Conservation (phyloP, 1,284 basidiomycete genomes). For the Cutaneotrichosporon cutaneum region DNA sequence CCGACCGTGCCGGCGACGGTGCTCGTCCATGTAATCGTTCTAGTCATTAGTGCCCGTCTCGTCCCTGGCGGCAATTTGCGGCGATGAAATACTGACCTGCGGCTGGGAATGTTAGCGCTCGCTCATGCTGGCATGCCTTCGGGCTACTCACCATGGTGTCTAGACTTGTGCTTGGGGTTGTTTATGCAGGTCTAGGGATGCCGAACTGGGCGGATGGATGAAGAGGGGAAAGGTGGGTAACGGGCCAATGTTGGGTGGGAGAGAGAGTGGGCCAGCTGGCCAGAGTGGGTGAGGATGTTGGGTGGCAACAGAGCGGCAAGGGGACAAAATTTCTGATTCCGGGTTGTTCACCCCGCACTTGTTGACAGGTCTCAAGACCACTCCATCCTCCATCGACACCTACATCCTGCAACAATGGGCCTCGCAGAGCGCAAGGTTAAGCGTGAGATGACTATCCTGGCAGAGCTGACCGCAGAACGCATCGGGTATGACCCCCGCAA, state of each 20-base stretch:
- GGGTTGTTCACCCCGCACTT: slow-evolving; percentile 1
- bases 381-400: not conserved
- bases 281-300: not conserved
- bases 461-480: slow-evolving; percentile 34
- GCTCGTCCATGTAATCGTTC: slow-evolving; percentile 56
- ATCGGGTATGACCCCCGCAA: slow-evolving; percentile 54
- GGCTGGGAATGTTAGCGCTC: slow-evolving; percentile 36
- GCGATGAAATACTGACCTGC: slow-evolving; percentile 36
- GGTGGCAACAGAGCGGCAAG: slow-evolving; percentile 19
- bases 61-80: not conserved
- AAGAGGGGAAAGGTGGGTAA: slow-evolving; percentile 6
- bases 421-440: slow-evolving; percentile 53
- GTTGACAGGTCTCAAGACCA: slow-evolving; percentile 14
- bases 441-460: slow-evolving; percentile 31
- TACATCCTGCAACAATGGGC: slow-evolving; percentile 43
- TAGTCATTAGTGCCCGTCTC: slow-evolving; percentile 24
- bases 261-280: no score
- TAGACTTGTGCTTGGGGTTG: slow-evolving; percentile 11
- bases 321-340: slow-evolving; percentile 30
- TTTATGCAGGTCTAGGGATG: slow-evolving; percentile 6
- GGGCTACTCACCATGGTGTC: slow-evolving; percentile 29
- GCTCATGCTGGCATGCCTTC: not conserved
- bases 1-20: slow-evolving; percentile 53
- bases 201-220: slow-evolving; percentile 7
- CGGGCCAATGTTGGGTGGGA: no score